Evolutionary conservation across 345 rosid species (phyloP).

Genomic region (Populus tremula): DNA sequence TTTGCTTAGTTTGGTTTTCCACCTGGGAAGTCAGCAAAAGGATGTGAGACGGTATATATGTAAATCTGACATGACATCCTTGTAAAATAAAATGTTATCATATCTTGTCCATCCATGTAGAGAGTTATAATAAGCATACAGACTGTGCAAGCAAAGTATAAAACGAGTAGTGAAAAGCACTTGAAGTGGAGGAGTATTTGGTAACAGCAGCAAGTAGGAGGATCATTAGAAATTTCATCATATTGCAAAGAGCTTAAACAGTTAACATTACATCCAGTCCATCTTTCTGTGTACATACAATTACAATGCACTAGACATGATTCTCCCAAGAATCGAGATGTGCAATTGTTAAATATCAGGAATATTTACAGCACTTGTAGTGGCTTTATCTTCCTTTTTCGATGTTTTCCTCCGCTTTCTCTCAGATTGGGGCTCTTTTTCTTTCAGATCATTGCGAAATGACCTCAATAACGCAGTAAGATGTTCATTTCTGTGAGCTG

Average conservation of each 20-base stretch:
- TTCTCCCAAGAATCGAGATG: not conserved
- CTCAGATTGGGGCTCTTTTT: slow-evolving; percentile 66
- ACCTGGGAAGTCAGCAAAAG: too few relatives aligned
- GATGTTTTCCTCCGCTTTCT: slow-evolving; percentile 67
- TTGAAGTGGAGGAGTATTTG: not conserved
- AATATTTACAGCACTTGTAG: slow-evolving; percentile 12
- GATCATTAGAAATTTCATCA: too few relatives aligned
- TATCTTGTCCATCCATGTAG: too few relatives aligned
- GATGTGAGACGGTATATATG: too few relatives aligned
- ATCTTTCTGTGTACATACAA: not conserved
- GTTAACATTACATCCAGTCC: too few relatives aligned
- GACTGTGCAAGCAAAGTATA: not conserved
- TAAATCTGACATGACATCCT: too few relatives aligned
- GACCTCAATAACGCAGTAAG: slow-evolving; percentile 57
- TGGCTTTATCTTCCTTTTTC: slow-evolving; percentile 43
- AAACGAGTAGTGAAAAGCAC: not conserved
- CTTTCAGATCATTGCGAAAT: slow-evolving; percentile 57
- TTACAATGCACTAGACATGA: not conserved
- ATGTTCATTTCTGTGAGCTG: slow-evolving; percentile 88
- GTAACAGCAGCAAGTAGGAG: not conserved
- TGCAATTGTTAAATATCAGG: not conserved
- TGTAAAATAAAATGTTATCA: too few relatives aligned
- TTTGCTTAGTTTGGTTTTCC: too few relatives aligned
- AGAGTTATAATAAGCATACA: too few relatives aligned
- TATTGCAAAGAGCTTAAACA: too few relatives aligned